Base-by-base conservation (phyloP, 2,329 filamentous ascomycete genomes). In the Fusarium anthophilum region DNA sequence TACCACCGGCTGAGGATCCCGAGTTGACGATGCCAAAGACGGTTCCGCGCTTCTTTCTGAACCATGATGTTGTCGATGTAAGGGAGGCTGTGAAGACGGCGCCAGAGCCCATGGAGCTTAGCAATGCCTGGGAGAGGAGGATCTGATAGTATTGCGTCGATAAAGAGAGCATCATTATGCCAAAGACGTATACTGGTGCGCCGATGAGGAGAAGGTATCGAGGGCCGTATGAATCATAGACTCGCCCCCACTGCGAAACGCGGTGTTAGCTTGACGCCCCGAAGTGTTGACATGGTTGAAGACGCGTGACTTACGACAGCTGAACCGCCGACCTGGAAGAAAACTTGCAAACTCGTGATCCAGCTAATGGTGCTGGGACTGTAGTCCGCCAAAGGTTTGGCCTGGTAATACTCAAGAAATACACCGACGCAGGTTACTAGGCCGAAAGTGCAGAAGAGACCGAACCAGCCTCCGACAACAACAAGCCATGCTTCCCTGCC, bases 361-460 rank as follows among this genome's bases (percentile, higher is more conserved):
- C 62, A 65, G 8, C 58, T 63, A 10, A 63, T 45, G 0, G 30
- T 3, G 4, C 45, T 63, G 1, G 62, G 14, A 2, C 14, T 28
- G 7, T 63, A 32, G 0, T 35, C 6, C 1, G 4, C 11, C 0
- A 65, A 0, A 4, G 45, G 38, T 0, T 22, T 22, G 0, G 9
- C 11, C 5, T 63, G 45, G n/a, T 65, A 65, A 7, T 63, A 13
- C 3, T 65, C 45, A 4, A 65, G n/a, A 10, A 63, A 65, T 0
- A 63, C 62, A 1, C 62, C 62, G 4, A 63, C 45, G 3, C 62
- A 63, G 0, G 62, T 63, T 8, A 65, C 38, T 0, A 65, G 45
- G 5, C 62, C 38, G 3, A 65, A 65, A 5, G 62, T 53, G 6
- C 62, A 65, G 22, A 65, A 65, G 30, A 65, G 44, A 1, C 62